These are phyloP conservation scores for Umbelopsis vinacea DNA, from an alignment of 192 early-diverging fungal species.

Conservation along the genomic window DNA sequence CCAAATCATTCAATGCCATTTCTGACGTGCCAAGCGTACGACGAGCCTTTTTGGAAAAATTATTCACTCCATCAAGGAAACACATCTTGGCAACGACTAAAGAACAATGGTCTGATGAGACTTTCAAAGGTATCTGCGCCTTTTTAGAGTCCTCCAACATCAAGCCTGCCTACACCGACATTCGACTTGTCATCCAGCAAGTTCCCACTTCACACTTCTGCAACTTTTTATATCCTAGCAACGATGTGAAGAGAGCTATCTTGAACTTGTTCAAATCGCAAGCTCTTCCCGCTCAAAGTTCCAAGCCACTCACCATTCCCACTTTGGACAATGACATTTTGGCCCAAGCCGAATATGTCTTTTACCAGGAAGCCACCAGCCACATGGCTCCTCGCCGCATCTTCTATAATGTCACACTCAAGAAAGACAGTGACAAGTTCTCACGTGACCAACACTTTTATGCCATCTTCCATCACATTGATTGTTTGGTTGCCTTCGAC, in stretches of 20 bases:
- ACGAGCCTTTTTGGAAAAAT: conserved; percentile 12
- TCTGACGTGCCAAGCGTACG: neutral
- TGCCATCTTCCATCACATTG: conserved; percentile 23
- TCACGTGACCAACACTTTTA: conserved; percentile 19
- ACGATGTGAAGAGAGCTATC: conserved; percentile 17
- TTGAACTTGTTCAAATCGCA: conserved; percentile 24
- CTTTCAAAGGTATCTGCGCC: conserved; percentile 14
- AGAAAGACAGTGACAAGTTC: conserved; percentile 17
- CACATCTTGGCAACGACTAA: conserved; percentile 19
- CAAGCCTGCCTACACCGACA: conserved; percentile 5
- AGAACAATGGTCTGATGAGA: conserved; percentile 21
- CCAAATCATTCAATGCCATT: neutral
- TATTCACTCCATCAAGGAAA: neutral
- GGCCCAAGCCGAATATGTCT: conserved; percentile 18
- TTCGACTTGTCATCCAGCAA: conserved; percentile 22
- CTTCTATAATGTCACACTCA: conserved; percentile 33
- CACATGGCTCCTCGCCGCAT: conserved; percentile 28
- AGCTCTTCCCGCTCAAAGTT: neutral
- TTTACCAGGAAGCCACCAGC: neutral
- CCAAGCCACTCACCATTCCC: neutral
- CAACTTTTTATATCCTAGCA: conserved; percentile 25
- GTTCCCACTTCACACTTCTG: conserved; percentile 30
- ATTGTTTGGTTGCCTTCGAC: conserved; percentile 28
- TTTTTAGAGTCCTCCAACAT: conserved; percentile 28
- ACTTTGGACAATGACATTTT: conserved; percentile 18